Base-by-base conservation (phyloP, 2,329 filamentous ascomycete species). In the Triangularia verruculosa region DNA sequence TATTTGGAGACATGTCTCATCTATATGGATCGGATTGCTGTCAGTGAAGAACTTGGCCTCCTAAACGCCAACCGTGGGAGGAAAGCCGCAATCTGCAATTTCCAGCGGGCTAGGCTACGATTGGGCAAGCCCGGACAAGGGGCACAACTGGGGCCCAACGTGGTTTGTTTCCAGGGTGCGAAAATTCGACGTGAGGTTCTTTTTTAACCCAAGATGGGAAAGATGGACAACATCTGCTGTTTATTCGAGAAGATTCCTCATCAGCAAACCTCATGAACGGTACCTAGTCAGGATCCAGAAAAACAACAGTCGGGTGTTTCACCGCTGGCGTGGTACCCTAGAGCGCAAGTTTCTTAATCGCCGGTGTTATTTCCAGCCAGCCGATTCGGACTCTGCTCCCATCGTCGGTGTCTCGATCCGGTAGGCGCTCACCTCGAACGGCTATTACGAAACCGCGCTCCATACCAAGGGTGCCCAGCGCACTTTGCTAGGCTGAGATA, bases 1-100 rank as follows among this genome's bases (percentile, higher is more conserved):
- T 17, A 47, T 47, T 47, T 47, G 39, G 39, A 47, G 9, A 8
- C n/a, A 47, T 47, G 39, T 47, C 20, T 47, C 39, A 20, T 5
- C 39, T 20, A 47, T 47, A 20, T 47, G n/a, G 39, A 20, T 47
- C n/a, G 20, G 17, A 47, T 47, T 17, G n/a, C 39, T 20, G 39
- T 47, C n/a, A 17, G 17, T 47, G 39, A 8, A 47, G n/a, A 47
- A 47, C 2, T 17, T 47, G 20, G 39, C 39, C 39, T 20, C 39
- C 8, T 8, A 47, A 47, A n/a, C n/a, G n/a, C 15, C 39, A 8
- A 20, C 39, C 20, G 39, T 20, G 39, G 39, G 39, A 47, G 59
- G 56, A 57, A 60, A 60, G 63, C 63, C 63, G 59, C 63, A 52
- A 32, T 28, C 51, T 51, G 63, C 59, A 64, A 64, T 64, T 53